A percentile compares a stretch with the other conserved stretches of the same genome.
These are phyloP conservation scores for Neobulgaria alba DNA, from an alignment of 2,329 filamentous ascomycete genomes.

Conservation along the genomic window DNA sequence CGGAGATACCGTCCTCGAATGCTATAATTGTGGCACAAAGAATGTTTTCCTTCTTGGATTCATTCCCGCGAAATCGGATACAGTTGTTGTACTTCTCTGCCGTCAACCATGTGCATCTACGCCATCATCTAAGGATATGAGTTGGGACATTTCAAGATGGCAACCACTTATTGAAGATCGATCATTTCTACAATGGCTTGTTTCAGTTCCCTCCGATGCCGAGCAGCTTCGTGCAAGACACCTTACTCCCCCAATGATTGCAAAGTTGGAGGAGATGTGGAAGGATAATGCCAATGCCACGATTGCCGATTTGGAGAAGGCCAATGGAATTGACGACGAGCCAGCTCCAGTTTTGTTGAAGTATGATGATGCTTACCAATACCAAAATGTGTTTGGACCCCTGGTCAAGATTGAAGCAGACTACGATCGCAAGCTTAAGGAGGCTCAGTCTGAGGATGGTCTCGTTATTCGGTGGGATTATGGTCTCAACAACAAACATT, in stretches of 20 bases:
- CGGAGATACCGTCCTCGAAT: conserved; percentile 93
- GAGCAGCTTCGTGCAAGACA: conserved; percentile 94
- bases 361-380: conserved; percentile 96
- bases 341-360: conserved; percentile 85
- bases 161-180: conserved; percentile 95
- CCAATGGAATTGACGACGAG: conserved; percentile 85
- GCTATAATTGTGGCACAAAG: conserved; percentile 99
- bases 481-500: conserved; percentile 93
- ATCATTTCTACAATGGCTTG: conserved; percentile 90
- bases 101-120: conserved; percentile 93
- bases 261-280: conserved; percentile 96
- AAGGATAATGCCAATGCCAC: conserved; percentile 89
- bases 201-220: conserved; percentile 79
- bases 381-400: conserved; percentile 97
- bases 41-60: conserved; percentile 97
- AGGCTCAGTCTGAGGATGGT: conserved; percentile 95
- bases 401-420: conserved; percentile 98
- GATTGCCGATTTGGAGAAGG: conserved; percentile 84
- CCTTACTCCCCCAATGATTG: conserved; percentile 87
- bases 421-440: conserved; percentile 97
- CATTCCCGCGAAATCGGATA: conserved; percentile 97
- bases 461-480: conserved; percentile 89
- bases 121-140: conserved; percentile 98
- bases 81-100: conserved; percentile 91
- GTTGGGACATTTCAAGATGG: conserved; percentile 97